These are phyloP conservation scores for Sordariomycetes sp. DNA, from an alignment of 2,329 filamentous ascomycete genomes.

Conservation along the genomic window DNA sequence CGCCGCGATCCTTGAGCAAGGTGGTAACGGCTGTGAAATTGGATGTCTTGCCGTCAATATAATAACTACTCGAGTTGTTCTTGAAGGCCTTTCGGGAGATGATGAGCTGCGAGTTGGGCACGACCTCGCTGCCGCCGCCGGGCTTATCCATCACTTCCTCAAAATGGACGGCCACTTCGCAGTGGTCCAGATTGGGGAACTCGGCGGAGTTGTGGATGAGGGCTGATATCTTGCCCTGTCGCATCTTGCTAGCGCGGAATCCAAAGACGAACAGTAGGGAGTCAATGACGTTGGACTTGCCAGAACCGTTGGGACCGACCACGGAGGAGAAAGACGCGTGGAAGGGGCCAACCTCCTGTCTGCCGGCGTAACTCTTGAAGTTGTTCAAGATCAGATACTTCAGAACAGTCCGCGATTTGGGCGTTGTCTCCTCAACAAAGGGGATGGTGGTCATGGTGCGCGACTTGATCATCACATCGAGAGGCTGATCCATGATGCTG, in stretches of 20 bases:
- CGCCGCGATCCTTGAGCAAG: conserved; percentile 75
- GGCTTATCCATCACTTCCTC: conserved; percentile 87
- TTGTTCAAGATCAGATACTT: conserved; percentile 88
- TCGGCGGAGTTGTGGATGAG: conserved; percentile 94
- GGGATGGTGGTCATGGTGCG: conserved; percentile 59
- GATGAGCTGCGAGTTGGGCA: conserved; percentile 76
- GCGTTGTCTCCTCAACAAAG: conserved; percentile 63
- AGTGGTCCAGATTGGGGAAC: conserved; percentile 75
- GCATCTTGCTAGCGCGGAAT: conserved; percentile 98
- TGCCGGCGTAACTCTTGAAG: conserved; percentile 97
- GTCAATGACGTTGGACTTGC: conserved; percentile 98
- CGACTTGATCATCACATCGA: conserved; percentile 89
- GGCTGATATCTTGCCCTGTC: conserved; percentile 95
- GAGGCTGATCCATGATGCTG: conserved; percentile 74
- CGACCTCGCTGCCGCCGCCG: conserved; percentile 62
- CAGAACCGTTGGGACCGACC: conserved; percentile 94
- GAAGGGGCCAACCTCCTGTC: conserved; percentile 92
- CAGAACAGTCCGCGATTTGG: conserved; percentile 84
- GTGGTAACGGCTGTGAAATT: conserved; percentile 90
- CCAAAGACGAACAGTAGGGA: conserved; percentile 98
- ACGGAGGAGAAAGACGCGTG: conserved; percentile 97
- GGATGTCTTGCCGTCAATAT: conserved; percentile 82
- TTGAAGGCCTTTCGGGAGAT: conserved; percentile 92
- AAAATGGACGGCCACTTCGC: conserved; percentile 95
- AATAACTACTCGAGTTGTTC: conserved; percentile 98